These are phyloP conservation scores for Colletotrichum siamense DNA, from an alignment of 2,329 filamentous ascomycete genomes.

Conservation along the genomic window DNA sequence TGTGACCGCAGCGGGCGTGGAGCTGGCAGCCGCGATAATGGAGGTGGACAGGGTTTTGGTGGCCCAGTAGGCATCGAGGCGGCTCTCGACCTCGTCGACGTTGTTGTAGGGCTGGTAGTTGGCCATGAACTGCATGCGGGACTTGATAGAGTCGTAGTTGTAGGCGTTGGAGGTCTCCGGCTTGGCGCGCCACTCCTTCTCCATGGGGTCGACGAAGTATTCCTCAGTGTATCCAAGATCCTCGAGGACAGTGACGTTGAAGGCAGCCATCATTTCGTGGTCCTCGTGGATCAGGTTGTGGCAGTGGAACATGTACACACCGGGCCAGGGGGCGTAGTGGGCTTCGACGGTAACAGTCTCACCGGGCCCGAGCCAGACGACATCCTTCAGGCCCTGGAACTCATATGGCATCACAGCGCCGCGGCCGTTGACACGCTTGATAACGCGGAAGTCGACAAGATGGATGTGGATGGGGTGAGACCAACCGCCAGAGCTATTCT, in stretches of 20 bases:
- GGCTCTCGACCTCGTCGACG: conserved; percentile 31
- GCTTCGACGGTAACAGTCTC: conserved; percentile 52
- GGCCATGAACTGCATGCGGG: conserved; percentile 36
- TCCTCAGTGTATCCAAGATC: conserved; percentile 44
- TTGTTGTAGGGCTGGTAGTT: conserved; percentile 37
- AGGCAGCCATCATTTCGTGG: conserved; percentile 49
- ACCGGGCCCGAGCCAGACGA: conserved; percentile 53
- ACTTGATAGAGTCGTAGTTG: conserved; percentile 29
- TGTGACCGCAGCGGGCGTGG: background rate
- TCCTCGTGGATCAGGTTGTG: conserved; percentile 49
- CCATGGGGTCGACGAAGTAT: conserved; percentile 42
- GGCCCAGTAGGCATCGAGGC: conserved; percentile 36
- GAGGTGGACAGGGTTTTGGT: conserved; percentile 8
- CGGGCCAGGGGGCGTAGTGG: conserved; percentile 58
- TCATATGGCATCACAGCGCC: conserved; percentile 50
- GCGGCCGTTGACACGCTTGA: conserved; percentile 45
- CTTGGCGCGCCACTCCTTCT: conserved; percentile 37
- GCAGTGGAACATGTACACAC: conserved; percentile 52
- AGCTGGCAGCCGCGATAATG: background rate
- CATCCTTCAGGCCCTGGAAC: conserved; percentile 54
- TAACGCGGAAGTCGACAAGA: conserved; percentile 56
- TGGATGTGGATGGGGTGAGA: conserved; percentile 59
- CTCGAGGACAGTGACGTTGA: conserved; percentile 42
- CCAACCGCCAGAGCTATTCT: conserved; percentile 47
- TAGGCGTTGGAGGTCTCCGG: conserved; percentile 30